These are phyloP conservation scores for Pinus taeda DNA, from an alignment of 75 land plant species.

Conservation along the genomic window DNA sequence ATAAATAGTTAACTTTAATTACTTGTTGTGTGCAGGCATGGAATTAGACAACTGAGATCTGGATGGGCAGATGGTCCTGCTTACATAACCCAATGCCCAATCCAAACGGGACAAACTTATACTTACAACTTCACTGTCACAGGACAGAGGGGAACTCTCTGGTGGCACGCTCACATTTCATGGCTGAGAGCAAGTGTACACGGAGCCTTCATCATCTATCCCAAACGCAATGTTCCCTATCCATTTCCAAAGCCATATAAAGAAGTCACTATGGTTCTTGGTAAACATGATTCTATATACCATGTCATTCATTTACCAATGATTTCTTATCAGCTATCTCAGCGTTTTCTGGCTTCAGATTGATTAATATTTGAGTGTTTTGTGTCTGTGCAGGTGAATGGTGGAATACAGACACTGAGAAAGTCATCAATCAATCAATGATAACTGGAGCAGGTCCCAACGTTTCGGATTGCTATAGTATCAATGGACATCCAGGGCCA, in stretches of 20 bases:
- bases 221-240: conserved; percentile 23
- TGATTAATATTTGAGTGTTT: too few species aligned
- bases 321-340: too few species aligned
- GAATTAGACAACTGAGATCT: conserved; percentile 24
- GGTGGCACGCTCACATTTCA: conserved; percentile 35
- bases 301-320: too few species aligned
- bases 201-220: conserved; percentile 59
- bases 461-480: conserved; percentile 51
- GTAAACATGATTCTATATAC: conserved; percentile 9
- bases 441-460: conserved; percentile 46
- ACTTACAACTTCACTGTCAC: conserved; percentile 36
- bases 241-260: conserved; percentile 35
- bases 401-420: conserved; percentile 50
- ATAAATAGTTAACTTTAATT: too few species aligned
- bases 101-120: conserved; percentile 33
- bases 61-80: conserved; percentile 51
- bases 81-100: conserved; percentile 48
- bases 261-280: conserved; percentile 41
- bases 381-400: conserved; percentile 42
- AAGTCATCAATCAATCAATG: conserved; percentile 28
- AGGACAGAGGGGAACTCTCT: conserved; percentile 46
- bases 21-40: conserved; percentile 21
- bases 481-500: conserved; percentile 63
- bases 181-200: conserved; percentile 57
- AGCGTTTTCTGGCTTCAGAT: too few species aligned